Evolutionary conservation across 345 rosid genomes (phyloP), one percentile per base, ranked within the genome.

Genomic region (Mallotus nudiflorus): DNA sequence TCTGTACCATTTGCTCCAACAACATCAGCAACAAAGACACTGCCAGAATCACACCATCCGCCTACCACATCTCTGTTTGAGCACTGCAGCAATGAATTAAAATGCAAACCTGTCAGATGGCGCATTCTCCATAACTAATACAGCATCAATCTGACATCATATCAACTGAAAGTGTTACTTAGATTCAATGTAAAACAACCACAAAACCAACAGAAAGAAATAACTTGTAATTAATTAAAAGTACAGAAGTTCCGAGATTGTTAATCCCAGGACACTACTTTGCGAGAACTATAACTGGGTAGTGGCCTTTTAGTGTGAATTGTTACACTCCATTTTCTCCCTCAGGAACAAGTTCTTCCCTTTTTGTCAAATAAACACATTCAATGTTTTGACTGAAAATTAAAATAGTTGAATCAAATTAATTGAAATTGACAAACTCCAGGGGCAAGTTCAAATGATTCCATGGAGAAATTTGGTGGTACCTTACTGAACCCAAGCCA

Each of bases 401-500:
- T n/a, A n/a, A n/a, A n/a, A n/a, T n/a, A n/a, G n/a, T n/a, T n/a
- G n/a, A n/a, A n/a, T n/a, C n/a, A n/a, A n/a, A n/a, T n/a, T n/a
- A n/a, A n/a, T 65, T 42, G 20, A 53, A 35, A 14, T 10, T 53
- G 29, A 52, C 20, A 29, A 35, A n/a, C n/a, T n/a, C n/a, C n/a
- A 58, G 59, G 9, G 49, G n/a, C 18, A 61, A 49, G 51, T 25
- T 40, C 31, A 57, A 18, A 42, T 22, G 20, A 27, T 24, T 57
- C 10, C 39, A 24, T 18, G 6, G 19, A 59, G 33, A 67, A 68
- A 33, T 62, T 15, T 45, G 64, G 45, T 2, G 33, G 54, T 84
- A 85, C 90, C 94, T 87, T 89, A 63, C 82, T 69, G 72, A 87
- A 85, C 14, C 91, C 94, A 48, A 89, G 91, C 91, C 88, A 89